Base-by-base conservation (phyloP, 208 protist species). In the Trypanosoma lewisi region DNA sequence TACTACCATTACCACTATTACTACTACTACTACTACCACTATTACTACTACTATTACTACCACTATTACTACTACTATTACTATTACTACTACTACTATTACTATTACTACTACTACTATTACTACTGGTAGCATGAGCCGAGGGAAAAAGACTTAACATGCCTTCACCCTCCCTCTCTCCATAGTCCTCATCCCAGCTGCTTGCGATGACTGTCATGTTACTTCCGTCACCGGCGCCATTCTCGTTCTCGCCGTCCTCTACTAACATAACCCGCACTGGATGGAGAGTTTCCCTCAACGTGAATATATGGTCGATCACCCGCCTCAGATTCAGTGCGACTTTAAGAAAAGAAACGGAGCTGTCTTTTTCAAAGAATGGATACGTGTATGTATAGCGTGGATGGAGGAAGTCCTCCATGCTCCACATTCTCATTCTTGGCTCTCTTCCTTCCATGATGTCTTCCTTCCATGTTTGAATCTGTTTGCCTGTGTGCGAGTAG, bases 301-400 rank as follows among this genome's bases (percentile, higher is more conserved):
- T 14, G 2, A 58, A 28, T 1, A 54, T 44, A 42, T 3, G 0
- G 14, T 27, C 19, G 11, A 64, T 16, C 16, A 64, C 41, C 6
- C 19, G 4, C 6, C 30, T 37, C 36, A 64, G 50, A 41, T 54
- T 31, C 14, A 64, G 3, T 44, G 23, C 11, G 44, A 64, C 31
- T 39, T 54, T 64, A 9, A 64, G 2, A 64, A 52, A 64, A 8
- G 45, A 19, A 31, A 54, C 47, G 11, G 16, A 45, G 33, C 33
- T 21, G 21, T 64, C 47, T 23, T 54, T 64, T 21, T 64, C 58
- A 23, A 64, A n/a, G 54, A 64, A 64, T n/a, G 58, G 58, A 16
- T 54, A 33, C 27, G 58, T 64, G 19, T 54, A 64, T 16, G 31
- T 16, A 31, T 53, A 64, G 5, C 33, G 0, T 41, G 8, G 11